Percentiles rank a stretch among this genome's conserved stretches.
Conservation (phyloP, 23 red algal species). For the Gracilaria vermiculophylla region DNA sequence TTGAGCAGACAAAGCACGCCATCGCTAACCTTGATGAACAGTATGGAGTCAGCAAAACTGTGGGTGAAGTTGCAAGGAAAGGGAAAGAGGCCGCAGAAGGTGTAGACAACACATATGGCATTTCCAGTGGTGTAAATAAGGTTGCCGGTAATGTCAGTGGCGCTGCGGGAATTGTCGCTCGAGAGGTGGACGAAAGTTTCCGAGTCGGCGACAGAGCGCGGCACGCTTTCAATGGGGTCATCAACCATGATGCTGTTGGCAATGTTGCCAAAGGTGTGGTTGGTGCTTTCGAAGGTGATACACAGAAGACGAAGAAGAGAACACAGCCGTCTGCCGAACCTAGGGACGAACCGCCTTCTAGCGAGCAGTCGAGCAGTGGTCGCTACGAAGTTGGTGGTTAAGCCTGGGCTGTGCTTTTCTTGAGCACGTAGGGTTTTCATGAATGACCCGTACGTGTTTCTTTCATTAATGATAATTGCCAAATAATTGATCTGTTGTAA, state of each 20-base stretch:
- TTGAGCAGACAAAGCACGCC: conserved; percentile 5
- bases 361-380: background rate
- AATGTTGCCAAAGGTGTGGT: conserved; percentile 13
- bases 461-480: background rate
- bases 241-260: conserved; percentile 32
- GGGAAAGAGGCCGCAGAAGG: conserved; percentile 1
- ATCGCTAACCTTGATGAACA: conserved; percentile 29
- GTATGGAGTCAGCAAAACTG: conserved; percentile 30
- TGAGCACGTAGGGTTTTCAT: background rate
- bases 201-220: conserved; percentile 41
- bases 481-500: background rate
- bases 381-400: conserved; percentile 6
- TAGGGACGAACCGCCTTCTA: background rate
- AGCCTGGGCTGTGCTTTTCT: background rate
- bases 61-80: conserved; percentile 11
- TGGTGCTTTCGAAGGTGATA: conserved; percentile 10
- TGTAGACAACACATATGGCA: conserved; percentile 50
- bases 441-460: background rate
- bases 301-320: background rate
- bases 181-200: conserved; percentile 71
- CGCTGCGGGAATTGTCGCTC: conserved; percentile 36
- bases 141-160: conserved; percentile 30
- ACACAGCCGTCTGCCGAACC: background rate
- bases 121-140: conserved; percentile 32
- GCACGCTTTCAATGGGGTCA: conserved; percentile 13